A percentile compares a stretch with the other conserved stretches of the same genome.
Evolutionary conservation across 345 rosid genomes (phyloP).

Genomic region (Gossypium bickii): DNA sequence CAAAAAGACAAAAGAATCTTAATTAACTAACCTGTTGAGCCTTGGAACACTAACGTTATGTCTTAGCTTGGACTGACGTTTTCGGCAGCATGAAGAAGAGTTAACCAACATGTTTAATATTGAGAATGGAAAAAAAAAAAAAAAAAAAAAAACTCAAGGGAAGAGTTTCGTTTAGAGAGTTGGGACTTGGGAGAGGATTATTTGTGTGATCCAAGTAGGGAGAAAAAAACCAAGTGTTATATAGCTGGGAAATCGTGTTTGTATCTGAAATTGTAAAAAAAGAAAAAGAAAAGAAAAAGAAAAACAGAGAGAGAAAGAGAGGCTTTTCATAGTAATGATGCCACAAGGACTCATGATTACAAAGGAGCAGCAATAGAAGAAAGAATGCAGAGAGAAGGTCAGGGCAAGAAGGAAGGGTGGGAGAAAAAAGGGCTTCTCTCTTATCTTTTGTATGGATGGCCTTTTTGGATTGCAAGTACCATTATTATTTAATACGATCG

Average conservation of each 20-base stretch:
- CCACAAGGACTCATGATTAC: conserved; percentile 65
- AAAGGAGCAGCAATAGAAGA: conserved; percentile 37
- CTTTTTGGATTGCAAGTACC: neutral
- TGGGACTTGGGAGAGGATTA: neutral
- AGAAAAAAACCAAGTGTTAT: conserved; percentile 15
- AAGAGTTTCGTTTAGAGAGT: neutral
- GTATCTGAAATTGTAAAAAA: neutral
- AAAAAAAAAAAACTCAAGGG: neutral
- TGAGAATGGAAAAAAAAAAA: neutral
- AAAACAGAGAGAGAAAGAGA: conserved; percentile 25
- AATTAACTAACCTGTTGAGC: conserved; percentile 36
- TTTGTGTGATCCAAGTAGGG: conserved; percentile 9
- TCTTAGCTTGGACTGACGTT: conserved; percentile 19
- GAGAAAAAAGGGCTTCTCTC: neutral
- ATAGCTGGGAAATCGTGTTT: conserved; percentile 26
- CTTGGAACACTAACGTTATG: conserved; percentile 19
- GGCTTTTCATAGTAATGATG: conserved; percentile 60
- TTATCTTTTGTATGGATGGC: neutral
- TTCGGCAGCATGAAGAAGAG: conserved; percentile 22
- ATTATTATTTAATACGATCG: neutral
- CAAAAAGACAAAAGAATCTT: conserved; percentile 11
- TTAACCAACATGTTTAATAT: conserved; percentile 25
- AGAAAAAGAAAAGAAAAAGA: neutral
- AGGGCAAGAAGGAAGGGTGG: neutral
- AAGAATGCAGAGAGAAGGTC: conserved; percentile 28